These are phyloP conservation scores for Leptomonas seymouri DNA, from an alignment of 208 protist species.

Conservation along the genomic window DNA sequence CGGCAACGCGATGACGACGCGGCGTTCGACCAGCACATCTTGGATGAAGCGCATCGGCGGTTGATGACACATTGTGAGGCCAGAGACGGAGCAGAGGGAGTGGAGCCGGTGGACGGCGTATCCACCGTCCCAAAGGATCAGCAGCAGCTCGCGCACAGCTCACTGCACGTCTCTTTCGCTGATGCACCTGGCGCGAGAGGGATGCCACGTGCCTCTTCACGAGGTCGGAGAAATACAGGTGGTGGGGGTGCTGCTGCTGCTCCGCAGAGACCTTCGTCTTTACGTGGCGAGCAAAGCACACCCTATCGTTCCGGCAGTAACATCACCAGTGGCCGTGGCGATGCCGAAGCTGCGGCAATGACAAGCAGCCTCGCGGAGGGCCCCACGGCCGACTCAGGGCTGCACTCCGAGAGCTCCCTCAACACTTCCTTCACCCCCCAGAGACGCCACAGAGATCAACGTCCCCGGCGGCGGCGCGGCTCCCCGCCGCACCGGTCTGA, in stretches of 20 bases:
- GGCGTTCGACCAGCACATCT: neutral
- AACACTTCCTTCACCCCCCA: no score
- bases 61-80: neutral
- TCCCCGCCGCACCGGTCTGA: neutral
- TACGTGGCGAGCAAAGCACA: no score
- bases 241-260: neutral
- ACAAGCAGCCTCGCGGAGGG: no score
- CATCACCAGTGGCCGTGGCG: no score
- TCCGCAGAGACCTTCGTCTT: no score
- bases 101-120: neutral
- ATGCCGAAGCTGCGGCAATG: no score
- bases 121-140: neutral
- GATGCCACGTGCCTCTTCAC: neutral
- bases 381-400: no score
- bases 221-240: neutral
- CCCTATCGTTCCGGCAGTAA: no score
- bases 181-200: neutral
- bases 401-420: no score
- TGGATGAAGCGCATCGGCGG: neutral
- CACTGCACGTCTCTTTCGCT: conserved; percentile 21
- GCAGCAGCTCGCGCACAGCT: conserved; percentile 1
- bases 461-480: neutral
- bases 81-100: neutral
- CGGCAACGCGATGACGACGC: neutral
- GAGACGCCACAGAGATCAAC: neutral